phyloP scores from a whole-genome alignment of 78 protist species.

The slime mould (Dictyostelium discoideum) region DNA sequence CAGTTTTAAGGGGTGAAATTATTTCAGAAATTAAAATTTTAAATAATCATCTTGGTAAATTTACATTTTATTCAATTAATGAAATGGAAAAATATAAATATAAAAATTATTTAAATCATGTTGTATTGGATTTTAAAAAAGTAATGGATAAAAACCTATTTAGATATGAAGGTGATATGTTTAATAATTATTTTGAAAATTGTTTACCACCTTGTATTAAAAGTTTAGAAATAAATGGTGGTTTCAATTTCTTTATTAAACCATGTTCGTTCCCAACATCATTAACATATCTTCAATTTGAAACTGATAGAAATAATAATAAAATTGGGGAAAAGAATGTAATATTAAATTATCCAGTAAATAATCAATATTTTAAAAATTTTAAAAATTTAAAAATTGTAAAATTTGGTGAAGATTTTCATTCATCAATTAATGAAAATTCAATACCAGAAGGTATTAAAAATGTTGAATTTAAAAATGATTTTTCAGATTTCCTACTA shows the following conservation, averaged over 20 bases:
- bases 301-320: background rate
- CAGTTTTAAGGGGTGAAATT: background rate
- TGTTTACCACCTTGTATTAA: background rate
- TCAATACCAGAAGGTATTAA: background rate
- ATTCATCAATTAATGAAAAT: background rate
- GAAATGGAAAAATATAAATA: background rate
- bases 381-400: background rate
- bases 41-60: background rate
- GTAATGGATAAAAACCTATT: background rate
- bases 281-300: background rate
- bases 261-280: background rate
- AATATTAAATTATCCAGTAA: background rate
- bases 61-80: background rate
- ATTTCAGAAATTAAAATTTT: background rate
- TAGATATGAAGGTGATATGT: background rate
- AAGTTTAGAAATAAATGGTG: background rate
- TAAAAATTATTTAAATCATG: background rate
- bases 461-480: background rate
- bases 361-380: background rate
- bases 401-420: background rate
- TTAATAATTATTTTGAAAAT: background rate
- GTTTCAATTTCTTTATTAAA: background rate
- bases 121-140: background rate
- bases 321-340: background rate
- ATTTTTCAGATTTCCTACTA: background rate